These are phyloP conservation scores for Lagerstroemia fauriei DNA, from an alignment of 441 rosid species.

Conservation along the genomic window DNA sequence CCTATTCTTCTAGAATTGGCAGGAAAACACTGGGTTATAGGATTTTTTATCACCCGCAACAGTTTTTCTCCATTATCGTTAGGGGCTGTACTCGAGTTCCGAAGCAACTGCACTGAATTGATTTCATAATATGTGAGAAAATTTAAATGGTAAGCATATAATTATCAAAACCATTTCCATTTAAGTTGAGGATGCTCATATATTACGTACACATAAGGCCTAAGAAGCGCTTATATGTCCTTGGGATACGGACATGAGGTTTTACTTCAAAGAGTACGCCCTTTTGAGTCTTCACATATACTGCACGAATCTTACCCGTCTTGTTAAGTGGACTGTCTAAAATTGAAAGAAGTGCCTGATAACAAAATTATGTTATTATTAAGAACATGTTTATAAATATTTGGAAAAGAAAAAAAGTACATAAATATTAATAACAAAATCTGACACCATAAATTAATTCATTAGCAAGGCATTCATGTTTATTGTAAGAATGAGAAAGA, in stretches of 20 bases:
- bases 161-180: background rate
- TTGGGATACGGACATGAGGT: slow-evolving; percentile 80
- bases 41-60: slow-evolving; percentile 54
- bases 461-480: slow-evolving; percentile 27
- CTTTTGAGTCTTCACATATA: slow-evolving; percentile 71
- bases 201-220: slow-evolving; percentile 66
- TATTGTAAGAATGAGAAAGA: slow-evolving; percentile 18
- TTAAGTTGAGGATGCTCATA: background rate
- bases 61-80: slow-evolving; percentile 58
- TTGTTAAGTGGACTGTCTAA: slow-evolving; percentile 79
- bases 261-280: slow-evolving; percentile 83
- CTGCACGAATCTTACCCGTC: slow-evolving; percentile 72
- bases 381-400: background rate
- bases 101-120: slow-evolving; percentile 62
- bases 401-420: background rate
- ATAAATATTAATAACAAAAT: slow-evolving; percentile 39
- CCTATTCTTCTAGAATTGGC: slow-evolving; percentile 56
- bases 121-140: background rate
- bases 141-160: background rate
- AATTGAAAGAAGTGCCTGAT: slow-evolving; percentile 72
- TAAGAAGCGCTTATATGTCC: slow-evolving; percentile 75
- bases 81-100: slow-evolving; percentile 55
- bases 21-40: slow-evolving; percentile 50
- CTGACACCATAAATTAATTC: background rate
- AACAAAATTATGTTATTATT: background rate